A percentile compares a stretch with the other conserved stretches of the same genome.
These are phyloP conservation scores for Colletotrichum sp. DNA, from an alignment of 2,329 filamentous ascomycete species.

Conservation along the genomic window DNA sequence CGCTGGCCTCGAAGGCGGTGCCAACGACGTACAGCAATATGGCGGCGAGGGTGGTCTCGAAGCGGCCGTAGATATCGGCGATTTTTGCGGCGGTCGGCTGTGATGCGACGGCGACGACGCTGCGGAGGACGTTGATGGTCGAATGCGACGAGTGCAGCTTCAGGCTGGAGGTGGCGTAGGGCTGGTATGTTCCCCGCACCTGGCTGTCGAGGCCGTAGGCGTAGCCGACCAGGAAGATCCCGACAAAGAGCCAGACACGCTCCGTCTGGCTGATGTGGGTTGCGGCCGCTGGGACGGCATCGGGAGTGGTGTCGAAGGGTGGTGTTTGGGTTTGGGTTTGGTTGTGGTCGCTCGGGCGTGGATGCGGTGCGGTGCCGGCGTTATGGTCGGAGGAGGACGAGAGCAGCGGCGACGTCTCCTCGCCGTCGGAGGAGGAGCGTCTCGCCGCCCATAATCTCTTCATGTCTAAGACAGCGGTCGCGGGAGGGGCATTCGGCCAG, in stretches of 20 bases:
- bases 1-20: slow-evolving; percentile 58
- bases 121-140: slow-evolving; percentile 62
- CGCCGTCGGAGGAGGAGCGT: background rate
- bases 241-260: slow-evolving; percentile 56
- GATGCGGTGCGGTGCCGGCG: background rate
- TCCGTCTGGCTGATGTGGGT: slow-evolving; percentile 49
- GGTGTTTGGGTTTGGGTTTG: background rate
- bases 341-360: background rate
- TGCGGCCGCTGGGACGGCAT: slow-evolving; percentile 42
- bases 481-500: background rate
- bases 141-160: slow-evolving; percentile 59
- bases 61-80: slow-evolving; percentile 66
- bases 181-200: slow-evolving; percentile 57
- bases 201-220: slow-evolving; percentile 63
- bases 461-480: background rate
- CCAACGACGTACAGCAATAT: slow-evolving; percentile 60
- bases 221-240: slow-evolving; percentile 65
- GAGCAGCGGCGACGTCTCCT: slow-evolving; percentile 18
- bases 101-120: slow-evolving; percentile 64
- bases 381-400: background rate
- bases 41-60: slow-evolving; percentile 60
- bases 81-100: slow-evolving; percentile 65
- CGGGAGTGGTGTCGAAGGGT: slow-evolving; percentile 57
- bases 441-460: background rate
- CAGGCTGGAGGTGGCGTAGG: slow-evolving; percentile 58